Evolutionary conservation across 371 early-diverging fungal genomes (phyloP).

Genomic region (Funneliformis caledonium): DNA sequence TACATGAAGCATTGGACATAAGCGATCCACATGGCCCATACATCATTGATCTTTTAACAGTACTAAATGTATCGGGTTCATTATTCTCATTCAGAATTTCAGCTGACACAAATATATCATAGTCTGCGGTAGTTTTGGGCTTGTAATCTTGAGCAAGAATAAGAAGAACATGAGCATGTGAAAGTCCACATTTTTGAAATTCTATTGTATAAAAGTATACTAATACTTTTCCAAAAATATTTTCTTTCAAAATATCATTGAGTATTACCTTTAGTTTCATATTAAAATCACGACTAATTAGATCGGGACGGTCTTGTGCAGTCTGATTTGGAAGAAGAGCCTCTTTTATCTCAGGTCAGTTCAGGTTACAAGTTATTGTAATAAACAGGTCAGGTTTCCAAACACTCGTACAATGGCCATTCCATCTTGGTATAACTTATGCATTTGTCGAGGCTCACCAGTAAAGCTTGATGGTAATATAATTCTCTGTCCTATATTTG

Average conservation of each 20-base stretch:
- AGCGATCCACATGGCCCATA: slow-evolving; percentile 49
- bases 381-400: slow-evolving; percentile 50
- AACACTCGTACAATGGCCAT: slow-evolving; percentile 42
- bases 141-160: slow-evolving; percentile 43
- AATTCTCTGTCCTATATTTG: slow-evolving; percentile 29
- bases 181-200: slow-evolving; percentile 49
- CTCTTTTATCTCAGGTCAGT: slow-evolving; percentile 47
- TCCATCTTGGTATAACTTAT: slow-evolving; percentile 46
- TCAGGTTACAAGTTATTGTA: slow-evolving; percentile 51
- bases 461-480: slow-evolving; percentile 44
- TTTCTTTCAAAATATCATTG: slow-evolving; percentile 41
- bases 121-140: slow-evolving; percentile 41
- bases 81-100: slow-evolving; percentile 43
- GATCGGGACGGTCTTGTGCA: slow-evolving; percentile 42
- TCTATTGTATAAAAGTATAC: slow-evolving; percentile 43
- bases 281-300: slow-evolving; percentile 43
- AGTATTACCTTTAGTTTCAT: slow-evolving; percentile 44
- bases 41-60: slow-evolving; percentile 46
- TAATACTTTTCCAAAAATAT: slow-evolving; percentile 42
- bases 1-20: slow-evolving; percentile 44
- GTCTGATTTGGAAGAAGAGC: slow-evolving; percentile 40
- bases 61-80: slow-evolving; percentile 44
- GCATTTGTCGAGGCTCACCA: slow-evolving; percentile 45
- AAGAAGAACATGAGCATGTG: slow-evolving; percentile 46
- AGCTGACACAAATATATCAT: slow-evolving; percentile 44